Evolutionary conservation across 2,329 filamentous ascomycete species (phyloP).

Genomic region (Claviceps monticola): DNA sequence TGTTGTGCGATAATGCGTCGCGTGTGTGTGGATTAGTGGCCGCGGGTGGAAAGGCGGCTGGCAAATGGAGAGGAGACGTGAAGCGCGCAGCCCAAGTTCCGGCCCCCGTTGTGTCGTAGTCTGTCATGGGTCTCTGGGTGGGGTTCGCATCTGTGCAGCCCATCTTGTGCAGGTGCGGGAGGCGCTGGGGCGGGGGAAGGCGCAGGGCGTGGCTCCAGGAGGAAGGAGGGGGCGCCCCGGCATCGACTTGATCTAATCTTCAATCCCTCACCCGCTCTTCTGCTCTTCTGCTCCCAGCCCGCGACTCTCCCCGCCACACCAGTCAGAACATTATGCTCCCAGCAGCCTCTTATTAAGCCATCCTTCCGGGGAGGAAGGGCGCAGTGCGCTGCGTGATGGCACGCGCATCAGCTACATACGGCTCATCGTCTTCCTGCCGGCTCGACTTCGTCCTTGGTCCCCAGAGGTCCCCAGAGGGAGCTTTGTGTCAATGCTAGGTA

Average conservation of each 20-base stretch:
- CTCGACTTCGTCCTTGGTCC: too few relatives aligned
- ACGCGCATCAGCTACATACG: too few relatives aligned
- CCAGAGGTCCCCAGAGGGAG: too few relatives aligned
- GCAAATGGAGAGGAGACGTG: constrained; percentile 1
- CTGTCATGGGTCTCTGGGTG: background rate
- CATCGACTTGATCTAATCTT: background rate
- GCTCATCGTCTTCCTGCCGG: too few relatives aligned
- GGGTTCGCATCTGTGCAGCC: background rate
- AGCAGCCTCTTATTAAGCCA: too few relatives aligned
- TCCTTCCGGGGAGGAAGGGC: too few relatives aligned
- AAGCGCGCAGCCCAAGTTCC: background rate
- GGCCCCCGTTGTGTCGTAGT: background rate
- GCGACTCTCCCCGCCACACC: too few relatives aligned
- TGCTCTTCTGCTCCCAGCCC: background rate
- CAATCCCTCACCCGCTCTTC: background rate
- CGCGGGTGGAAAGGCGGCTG: background rate
- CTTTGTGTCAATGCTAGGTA: too few relatives aligned
- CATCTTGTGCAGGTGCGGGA: background rate
- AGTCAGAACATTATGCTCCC: too few relatives aligned
- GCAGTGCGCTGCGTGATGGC: too few relatives aligned
- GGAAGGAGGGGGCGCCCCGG: background rate
- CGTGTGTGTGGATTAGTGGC: background rate
- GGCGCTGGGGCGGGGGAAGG: background rate
- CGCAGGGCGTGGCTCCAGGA: background rate
- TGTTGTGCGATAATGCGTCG: background rate